Evolutionary conservation across 371 early-diverging fungal genomes (phyloP), one percentile per base, ranked within the genome.

Genomic region (Syncephalastrum sp.): DNA sequence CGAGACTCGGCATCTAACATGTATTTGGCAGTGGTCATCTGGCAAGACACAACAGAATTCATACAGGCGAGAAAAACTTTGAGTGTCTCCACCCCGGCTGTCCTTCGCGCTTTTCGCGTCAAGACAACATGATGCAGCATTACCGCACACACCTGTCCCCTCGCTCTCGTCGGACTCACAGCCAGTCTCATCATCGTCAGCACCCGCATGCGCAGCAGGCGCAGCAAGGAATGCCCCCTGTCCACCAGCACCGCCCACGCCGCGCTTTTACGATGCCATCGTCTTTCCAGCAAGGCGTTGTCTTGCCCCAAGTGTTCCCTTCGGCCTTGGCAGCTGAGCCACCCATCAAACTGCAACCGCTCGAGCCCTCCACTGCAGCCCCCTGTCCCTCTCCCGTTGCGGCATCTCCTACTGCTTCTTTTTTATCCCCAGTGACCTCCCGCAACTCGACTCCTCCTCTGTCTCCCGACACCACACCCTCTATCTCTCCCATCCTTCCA

Each of bases 91-190:
- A 83, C 65, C 81, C 82, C 6, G 83, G 82, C 0, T 95, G 96
- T 63, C 74, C 82, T 16, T 89, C 88, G 59, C 76, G 79, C 46
- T 94, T 95, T 69, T 89, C 91, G 33, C 80, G 96, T 50, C 89
- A 89, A 65, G 92, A 91, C 66, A 90, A 91, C 56, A 92, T 91
- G 91, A 87, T 89, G 86, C 91, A 92, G 63, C 93, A 92, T 64
- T 90, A 88, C 56, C 84, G 89, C 5, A 89, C 90, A 42, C 91
- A 90, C 63, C 63, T 83, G 58, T 85, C 85, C 2, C 68, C 83
- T 14, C 82, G 77, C 69, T 82, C 83, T 27, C 71, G 83, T 16
- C 77, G 82, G 61, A 52, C 59, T 25, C 56, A 54, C 27, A 29
- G 16, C 49, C 16, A 49, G 15, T 47, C 57, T 47, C 23, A 56